Evolutionary conservation across 805 yeast genomes (phyloP).

Genomic region (Aciculoconidium aculeatum): DNA sequence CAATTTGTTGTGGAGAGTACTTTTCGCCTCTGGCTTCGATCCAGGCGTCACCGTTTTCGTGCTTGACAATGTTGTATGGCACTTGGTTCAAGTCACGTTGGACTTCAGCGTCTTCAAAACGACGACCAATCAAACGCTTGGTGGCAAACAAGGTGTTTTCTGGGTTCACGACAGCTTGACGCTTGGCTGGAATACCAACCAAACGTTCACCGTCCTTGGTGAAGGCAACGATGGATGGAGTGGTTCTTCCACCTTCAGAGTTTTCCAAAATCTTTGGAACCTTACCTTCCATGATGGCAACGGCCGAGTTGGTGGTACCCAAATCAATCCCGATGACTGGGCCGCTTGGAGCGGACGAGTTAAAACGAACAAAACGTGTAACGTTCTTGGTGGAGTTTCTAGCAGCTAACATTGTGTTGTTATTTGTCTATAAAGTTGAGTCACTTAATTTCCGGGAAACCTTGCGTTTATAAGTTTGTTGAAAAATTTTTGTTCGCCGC

Average conservation of each 20-base stretch:
- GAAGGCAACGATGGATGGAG: constrained; percentile 94
- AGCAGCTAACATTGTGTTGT: constrained; percentile 37
- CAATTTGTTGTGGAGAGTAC: constrained; percentile 94
- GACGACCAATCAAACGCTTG: constrained; percentile 90
- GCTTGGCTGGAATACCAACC: constrained; percentile 93
- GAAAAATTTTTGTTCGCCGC: constrained; percentile 4
- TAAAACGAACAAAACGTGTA: constrained; percentile 27
- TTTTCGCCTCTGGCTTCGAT: constrained; percentile 80
- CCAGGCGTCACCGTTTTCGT: constrained; percentile 95
- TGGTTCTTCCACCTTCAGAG: constrained; percentile 58
- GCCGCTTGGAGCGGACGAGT: constrained; percentile 34
- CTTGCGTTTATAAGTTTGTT: constrained; percentile 1
- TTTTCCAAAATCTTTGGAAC: constrained; percentile 75
- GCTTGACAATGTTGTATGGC: constrained; percentile 87
- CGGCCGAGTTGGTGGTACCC: constrained; percentile 89
- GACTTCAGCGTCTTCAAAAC: constrained; percentile 84
- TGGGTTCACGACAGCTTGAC: constrained; percentile 93
- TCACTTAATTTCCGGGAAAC: constrained; percentile 1
- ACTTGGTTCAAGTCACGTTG: constrained; percentile 84
- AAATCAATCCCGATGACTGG: constrained; percentile 80
- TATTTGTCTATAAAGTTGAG: constrained; percentile 1
- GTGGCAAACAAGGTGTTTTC: constrained; percentile 93
- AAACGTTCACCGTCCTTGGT: constrained; percentile 86
- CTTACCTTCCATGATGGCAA: constrained; percentile 77
- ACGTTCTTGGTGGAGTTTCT: constrained; percentile 35